Base-by-base conservation (phyloP, 2,329 filamentous ascomycete species). In the Cordyceps farinosa region DNA sequence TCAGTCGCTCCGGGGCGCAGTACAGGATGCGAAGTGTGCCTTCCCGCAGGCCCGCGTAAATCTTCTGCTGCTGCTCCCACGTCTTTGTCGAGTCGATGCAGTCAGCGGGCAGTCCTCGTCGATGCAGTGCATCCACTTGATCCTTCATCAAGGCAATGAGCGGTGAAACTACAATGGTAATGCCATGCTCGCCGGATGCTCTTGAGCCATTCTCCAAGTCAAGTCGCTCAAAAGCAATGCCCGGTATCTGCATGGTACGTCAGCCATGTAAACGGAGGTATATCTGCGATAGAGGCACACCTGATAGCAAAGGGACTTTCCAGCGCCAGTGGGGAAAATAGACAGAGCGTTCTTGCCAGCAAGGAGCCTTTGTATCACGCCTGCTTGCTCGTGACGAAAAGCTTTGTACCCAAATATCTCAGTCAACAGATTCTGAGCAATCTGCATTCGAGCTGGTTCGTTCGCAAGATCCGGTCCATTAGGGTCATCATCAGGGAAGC, bases 91-190 rank as follows among this genome's bases (percentile, higher is more conserved):
- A 87, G 68, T 87, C 83, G 11, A 86, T 73, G 7, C 79, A 80
- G 2, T 83, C 84, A 9, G 84, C 85, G 10, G 78, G 68, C 10
- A 87, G 79, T 0, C 80, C 80, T 34, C 78, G 77, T 10, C 75
- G 75, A 53, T 77, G 74, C 27, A 87, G 74, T 1, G 80, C 79
- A 66, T 87, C 84, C 0, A 85, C 82, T 66, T 87, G 84, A 65
- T 87, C 84, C 68, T 86, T 86, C 83, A 86, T 86, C 60, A 86
- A 68, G 2, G 82, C 82, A 58, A 86, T 82, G 3, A 86, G 71
- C 0, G 83, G 83, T 0, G 82, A 86, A 2, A 85, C 81, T 3
- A 86, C 81, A 6, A 86, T 76, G 1, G 82, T 85, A 65, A 85
- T 79, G 6, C 82, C 85, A 11, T 75, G 71, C 22, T 77, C 75